Percentiles rank a stretch among this genome's conserved stretches.
These are phyloP conservation scores for Colletotrichum falcatum DNA, from an alignment of 2,329 filamentous ascomycete species.

Conservation along the genomic window DNA sequence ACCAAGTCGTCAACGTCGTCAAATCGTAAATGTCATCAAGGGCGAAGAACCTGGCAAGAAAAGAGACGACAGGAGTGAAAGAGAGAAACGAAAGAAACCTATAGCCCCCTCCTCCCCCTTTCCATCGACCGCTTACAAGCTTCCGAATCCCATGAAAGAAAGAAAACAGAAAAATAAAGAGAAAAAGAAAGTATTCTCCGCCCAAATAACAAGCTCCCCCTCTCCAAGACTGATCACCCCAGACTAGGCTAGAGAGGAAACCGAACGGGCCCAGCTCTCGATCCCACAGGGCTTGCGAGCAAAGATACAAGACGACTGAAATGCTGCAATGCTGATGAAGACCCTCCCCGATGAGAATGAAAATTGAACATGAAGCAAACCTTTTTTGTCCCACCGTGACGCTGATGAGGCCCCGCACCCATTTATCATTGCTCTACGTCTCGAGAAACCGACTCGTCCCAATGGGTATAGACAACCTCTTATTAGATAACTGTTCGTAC, in stretches of 20 bases:
- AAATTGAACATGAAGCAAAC: constrained; percentile 8
- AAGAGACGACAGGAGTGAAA: not conserved
- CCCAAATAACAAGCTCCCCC: not conserved
- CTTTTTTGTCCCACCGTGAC: constrained; percentile 23
- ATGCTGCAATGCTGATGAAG: constrained; percentile 13
- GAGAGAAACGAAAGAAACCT: not conserved
- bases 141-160: not conserved
- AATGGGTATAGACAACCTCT: constrained; percentile 12
- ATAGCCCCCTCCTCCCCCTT: not conserved
- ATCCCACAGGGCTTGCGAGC: not conserved
- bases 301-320: not conserved
- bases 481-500: not conserved
- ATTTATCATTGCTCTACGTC: constrained; percentile 23
- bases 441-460: constrained; percentile 1
- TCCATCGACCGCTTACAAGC: not conserved
- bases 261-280: not conserved
- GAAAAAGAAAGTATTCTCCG: not conserved
- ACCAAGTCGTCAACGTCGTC: not conserved
- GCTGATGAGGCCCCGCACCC: constrained; percentile 5
- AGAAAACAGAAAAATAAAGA: not conserved
- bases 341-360: constrained; percentile 11
- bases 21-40: constrained; percentile 13
- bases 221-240: not conserved
- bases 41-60: not conserved
- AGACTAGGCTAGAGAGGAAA: not conserved